Conservation (phyloP, 1,284 basidiomycete species). For the Pterulicium gracile region DNA sequence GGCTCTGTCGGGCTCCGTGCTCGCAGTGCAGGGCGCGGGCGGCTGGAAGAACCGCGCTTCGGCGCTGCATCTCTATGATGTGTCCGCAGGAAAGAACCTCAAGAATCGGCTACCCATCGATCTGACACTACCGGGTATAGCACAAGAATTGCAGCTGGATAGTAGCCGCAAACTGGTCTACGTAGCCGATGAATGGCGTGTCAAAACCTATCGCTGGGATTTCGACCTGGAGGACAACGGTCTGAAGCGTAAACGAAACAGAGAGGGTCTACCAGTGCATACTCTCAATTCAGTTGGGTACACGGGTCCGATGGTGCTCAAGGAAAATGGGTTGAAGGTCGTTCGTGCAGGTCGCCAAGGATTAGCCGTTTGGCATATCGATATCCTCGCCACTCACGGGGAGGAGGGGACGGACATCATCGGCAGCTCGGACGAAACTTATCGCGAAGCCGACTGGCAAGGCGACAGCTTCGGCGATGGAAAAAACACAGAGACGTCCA, state of each 20-base stretch:
- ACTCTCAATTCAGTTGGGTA: conserved; percentile 19
- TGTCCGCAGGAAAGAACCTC: conserved; percentile 12
- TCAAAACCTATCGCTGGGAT: conserved; percentile 21
- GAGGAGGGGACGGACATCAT: conserved; percentile 15
- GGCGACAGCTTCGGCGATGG: conserved; percentile 18
- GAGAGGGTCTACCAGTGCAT: conserved; percentile 16
- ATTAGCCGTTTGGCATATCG: conserved; percentile 24
- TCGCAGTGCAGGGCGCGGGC: conserved; percentile 18
- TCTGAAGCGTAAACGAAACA: conserved; percentile 1
- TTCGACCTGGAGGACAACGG: no score
- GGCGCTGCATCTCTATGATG: conserved; percentile 17
- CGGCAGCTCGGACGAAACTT: conserved; percentile 14
- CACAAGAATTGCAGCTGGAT: conserved; percentile 13
- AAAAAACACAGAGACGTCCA: conserved; percentile 22
- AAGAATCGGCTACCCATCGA: conserved; percentile 7
- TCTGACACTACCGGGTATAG: conserved; percentile 12
- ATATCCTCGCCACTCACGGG: conserved; percentile 21
- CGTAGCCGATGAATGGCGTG: conserved; percentile 16
- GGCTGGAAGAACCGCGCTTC: conserved; percentile 28
- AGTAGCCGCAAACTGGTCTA: conserved; percentile 19
- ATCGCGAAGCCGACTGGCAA: conserved; percentile 15
- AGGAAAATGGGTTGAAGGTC: conserved; percentile 18
- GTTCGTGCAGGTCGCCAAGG: conserved; percentile 21
- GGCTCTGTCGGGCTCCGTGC: conserved; percentile 18
- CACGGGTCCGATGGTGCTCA: conserved; percentile 17